phyloP scores from a whole-genome alignment of 139 green algal species.

The Ettlia oleoabundans region DNA sequence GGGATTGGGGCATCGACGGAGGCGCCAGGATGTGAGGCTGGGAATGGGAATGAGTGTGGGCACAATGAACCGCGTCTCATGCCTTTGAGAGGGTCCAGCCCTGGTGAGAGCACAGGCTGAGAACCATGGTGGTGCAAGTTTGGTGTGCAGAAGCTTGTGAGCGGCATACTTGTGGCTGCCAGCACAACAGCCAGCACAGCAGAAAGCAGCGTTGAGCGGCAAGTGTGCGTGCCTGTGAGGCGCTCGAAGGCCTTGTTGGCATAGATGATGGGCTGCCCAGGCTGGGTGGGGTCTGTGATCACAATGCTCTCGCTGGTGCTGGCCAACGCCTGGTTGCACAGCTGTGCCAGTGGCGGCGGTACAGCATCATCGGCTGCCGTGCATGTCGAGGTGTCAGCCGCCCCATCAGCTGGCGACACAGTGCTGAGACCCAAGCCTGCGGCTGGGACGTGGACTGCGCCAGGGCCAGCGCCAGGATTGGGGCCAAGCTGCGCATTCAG shows the following conservation, averaged over 20 bases:
- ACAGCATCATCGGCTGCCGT: background rate
- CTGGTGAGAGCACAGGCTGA: background rate
- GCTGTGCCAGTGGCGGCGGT: conserved; percentile 11
- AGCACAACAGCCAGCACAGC: background rate
- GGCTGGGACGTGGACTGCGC: too few relatives aligned
- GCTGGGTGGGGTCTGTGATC: conserved; percentile 45
- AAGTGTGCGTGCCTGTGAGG: conserved; percentile 68
- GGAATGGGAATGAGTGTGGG: too few relatives aligned
- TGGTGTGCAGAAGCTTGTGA: too few relatives aligned
- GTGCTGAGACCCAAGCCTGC: background rate
- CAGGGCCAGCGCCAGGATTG: too few relatives aligned
- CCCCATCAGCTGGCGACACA: background rate
- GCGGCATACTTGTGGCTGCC: too few relatives aligned
- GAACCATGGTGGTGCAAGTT: too few relatives aligned
- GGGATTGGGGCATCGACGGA: too few relatives aligned
- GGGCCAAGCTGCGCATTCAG: too few relatives aligned
- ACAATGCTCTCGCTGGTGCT: conserved; percentile 29
- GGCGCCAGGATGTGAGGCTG: too few relatives aligned
- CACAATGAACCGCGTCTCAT: too few relatives aligned
- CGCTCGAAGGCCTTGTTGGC: conserved; percentile 78
- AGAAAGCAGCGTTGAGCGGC: background rate
- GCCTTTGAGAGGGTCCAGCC: too few relatives aligned
- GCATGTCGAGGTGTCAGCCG: too few relatives aligned
- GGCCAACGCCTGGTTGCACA: conserved; percentile 48
- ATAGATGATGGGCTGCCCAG: conserved; percentile 89